Percentiles rank a stretch among this genome's conserved stretches.
Evolutionary conservation across 2,329 filamentous ascomycete genomes (phyloP).

Genomic region (Aspergillus glaucus): DNA sequence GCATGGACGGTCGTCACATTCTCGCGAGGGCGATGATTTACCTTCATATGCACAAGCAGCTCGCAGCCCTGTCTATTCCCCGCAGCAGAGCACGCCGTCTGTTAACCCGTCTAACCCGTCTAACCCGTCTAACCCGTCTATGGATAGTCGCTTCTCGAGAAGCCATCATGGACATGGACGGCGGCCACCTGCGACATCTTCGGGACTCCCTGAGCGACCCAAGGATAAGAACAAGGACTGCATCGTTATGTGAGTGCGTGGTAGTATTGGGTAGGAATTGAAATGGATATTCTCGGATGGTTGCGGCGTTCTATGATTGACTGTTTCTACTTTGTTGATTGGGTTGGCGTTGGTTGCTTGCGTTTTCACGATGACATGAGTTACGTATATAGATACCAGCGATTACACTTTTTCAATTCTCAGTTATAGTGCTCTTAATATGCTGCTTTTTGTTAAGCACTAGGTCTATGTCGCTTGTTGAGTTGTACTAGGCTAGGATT

Average conservation of each 20-base stretch:
- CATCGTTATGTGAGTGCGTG: slow-evolving; percentile 31
- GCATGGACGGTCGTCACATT: slow-evolving; percentile 23
- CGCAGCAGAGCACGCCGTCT: slow-evolving; percentile 33
- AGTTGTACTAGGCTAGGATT: too few relatives aligned
- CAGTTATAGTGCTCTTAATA: too few relatives aligned
- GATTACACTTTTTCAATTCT: too few relatives aligned
- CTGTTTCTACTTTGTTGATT: too few relatives aligned
- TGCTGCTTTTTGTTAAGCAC: too few relatives aligned
- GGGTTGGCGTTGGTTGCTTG: too few relatives aligned
- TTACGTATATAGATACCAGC: neutral
- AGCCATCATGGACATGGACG: slow-evolving; percentile 10
- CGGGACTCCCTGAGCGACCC: slow-evolving; percentile 13
- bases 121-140: slow-evolving; percentile 8
- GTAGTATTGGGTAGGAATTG: neutral
- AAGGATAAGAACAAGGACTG: slow-evolving; percentile 37
- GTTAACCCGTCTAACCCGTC: slow-evolving; percentile 8
- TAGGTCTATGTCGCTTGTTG: too few relatives aligned
- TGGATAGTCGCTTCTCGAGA: slow-evolving; percentile 15
- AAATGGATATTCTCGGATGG: neutral
- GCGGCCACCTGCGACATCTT: slow-evolving; percentile 7
- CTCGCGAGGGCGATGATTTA: slow-evolving; percentile 43
- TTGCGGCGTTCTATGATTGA: slow-evolving; percentile 6
- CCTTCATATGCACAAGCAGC: slow-evolving; percentile 62
- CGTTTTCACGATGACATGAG: neutral
- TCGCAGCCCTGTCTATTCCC: slow-evolving; percentile 50